phyloP scores from a whole-genome alignment of 2,329 filamentous ascomycete species.

The Sclerotinia spermophila region DNA sequence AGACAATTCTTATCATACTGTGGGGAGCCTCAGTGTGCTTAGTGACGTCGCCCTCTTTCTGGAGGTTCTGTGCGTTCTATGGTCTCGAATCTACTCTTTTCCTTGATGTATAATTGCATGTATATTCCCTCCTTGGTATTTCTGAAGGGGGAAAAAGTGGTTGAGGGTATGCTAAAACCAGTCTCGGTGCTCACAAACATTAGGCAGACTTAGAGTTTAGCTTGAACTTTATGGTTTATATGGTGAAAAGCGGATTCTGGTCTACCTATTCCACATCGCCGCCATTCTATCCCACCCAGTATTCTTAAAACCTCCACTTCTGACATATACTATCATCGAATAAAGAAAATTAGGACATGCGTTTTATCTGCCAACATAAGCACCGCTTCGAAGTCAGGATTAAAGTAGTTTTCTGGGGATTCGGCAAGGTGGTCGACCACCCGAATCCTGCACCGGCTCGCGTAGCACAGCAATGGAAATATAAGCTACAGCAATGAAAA shows the following conservation, averaged over 20 bases:
- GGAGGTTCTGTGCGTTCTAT: not conserved
- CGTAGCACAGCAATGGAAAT: not conserved
- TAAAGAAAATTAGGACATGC: not conserved
- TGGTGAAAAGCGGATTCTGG: not conserved
- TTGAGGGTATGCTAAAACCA: not conserved
- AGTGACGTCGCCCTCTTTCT: not conserved
- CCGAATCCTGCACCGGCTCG: too few relatives aligned
- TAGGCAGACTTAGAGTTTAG: too few relatives aligned
- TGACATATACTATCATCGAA: not conserved
- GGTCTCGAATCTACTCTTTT: not conserved
- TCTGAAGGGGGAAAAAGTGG: not conserved
- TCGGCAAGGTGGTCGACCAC: not conserved
- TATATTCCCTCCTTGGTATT: not conserved
- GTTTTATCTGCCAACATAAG: not conserved
- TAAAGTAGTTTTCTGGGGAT: accelerated
- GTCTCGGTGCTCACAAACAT: too few relatives aligned
- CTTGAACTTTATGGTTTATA: not conserved
- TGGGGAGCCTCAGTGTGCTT: not conserved
- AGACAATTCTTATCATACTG: not conserved
- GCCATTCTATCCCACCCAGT: not conserved
- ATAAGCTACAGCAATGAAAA: not conserved
- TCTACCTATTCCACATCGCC: not conserved
- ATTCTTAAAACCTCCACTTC: not conserved
- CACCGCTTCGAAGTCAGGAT: not conserved
- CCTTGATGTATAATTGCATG: not conserved